Evolutionary conservation across 2,329 filamentous ascomycete genomes (phyloP).

Genomic region (Aureobasidium sp.): DNA sequence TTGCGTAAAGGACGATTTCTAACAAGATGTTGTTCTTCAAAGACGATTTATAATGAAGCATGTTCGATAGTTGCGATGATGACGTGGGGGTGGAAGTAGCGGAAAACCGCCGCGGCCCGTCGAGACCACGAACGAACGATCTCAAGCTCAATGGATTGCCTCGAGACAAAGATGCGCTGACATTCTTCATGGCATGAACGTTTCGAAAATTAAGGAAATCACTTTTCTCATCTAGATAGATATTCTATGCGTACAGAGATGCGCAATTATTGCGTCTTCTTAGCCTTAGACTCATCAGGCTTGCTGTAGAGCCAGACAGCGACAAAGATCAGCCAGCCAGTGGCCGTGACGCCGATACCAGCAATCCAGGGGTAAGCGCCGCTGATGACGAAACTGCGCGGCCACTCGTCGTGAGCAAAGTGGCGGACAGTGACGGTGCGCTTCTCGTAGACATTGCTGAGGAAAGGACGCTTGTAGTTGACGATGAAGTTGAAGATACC

Average conservation of each 20-base stretch:
- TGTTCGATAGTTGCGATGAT: neutral
- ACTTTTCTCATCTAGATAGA: constrained; percentile 12
- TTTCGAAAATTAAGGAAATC: neutral
- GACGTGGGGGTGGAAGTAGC: neutral
- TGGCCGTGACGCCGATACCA: constrained; percentile 76
- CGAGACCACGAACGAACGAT: neutral
- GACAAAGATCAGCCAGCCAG: constrained; percentile 79
- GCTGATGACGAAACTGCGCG: constrained; percentile 80
- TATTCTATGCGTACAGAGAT: constrained; percentile 6
- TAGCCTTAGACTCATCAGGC: constrained; percentile 42
- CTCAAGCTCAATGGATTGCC: neutral
- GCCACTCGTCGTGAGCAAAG: constrained; percentile 96
- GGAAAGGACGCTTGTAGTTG: constrained; percentile 93
- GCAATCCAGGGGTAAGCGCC: constrained; percentile 93
- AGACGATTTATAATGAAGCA: neutral
- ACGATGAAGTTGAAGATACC: constrained; percentile 98
- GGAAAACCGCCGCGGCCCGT: neutral
- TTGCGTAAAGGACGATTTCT: neutral
- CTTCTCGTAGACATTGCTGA: constrained; percentile 88
- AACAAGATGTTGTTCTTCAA: neutral
- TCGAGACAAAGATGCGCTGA: neutral
- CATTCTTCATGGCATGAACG: neutral
- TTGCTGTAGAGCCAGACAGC: constrained; percentile 79
- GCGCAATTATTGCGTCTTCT: constrained; percentile 27
- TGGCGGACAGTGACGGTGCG: constrained; percentile 89